Evolutionary conservation across 495 filamentous ascomycete genomes (phyloP).

Genomic region (Hypoxylon intermedium): DNA sequence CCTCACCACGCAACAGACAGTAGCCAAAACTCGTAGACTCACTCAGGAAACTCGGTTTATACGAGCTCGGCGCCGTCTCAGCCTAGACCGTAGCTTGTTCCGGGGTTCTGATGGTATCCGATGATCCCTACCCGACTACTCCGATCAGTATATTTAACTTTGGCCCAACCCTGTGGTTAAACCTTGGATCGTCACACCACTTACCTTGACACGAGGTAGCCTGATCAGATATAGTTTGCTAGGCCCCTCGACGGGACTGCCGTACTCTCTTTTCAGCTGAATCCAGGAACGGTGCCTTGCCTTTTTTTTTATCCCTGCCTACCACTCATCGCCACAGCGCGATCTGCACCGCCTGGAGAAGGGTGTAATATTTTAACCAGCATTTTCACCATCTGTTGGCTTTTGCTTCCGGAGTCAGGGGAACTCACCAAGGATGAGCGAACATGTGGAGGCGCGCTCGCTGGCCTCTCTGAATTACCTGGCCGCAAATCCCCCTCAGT

Average conservation of each 20-base stretch:
- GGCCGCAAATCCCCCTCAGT: conserved; percentile 84
- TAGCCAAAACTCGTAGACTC: neutral
- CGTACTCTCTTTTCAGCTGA: conserved; percentile 1
- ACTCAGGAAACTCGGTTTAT: conserved; percentile 5
- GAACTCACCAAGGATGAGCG: conserved; percentile 41
- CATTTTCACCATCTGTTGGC: neutral
- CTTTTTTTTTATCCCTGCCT: conserved; percentile 26
- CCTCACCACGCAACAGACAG: conserved; percentile 2
- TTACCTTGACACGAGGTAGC: conserved; percentile 20
- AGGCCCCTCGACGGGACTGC: neutral
- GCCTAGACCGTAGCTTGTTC: neutral
- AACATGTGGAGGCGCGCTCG: conserved; percentile 78
- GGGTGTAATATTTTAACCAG: conserved; percentile 1
- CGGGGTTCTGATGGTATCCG: neutral
- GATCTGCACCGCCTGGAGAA: neutral
- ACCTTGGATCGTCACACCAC: conserved; percentile 17
- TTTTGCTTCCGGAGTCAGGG: neutral
- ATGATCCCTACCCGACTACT: conserved; percentile 15
- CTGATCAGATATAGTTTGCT: conserved; percentile 17
- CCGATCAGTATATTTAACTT: conserved; percentile 4
- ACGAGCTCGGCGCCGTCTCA: conserved; percentile 5
- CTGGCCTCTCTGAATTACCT: conserved; percentile 78
- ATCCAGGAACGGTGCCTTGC: neutral
- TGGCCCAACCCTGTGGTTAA: conserved; percentile 12
- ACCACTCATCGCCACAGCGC: conserved; percentile 3